phyloP scores from a whole-genome alignment of 2,329 filamentous ascomycete species.

The Penicillium sp. region DNA sequence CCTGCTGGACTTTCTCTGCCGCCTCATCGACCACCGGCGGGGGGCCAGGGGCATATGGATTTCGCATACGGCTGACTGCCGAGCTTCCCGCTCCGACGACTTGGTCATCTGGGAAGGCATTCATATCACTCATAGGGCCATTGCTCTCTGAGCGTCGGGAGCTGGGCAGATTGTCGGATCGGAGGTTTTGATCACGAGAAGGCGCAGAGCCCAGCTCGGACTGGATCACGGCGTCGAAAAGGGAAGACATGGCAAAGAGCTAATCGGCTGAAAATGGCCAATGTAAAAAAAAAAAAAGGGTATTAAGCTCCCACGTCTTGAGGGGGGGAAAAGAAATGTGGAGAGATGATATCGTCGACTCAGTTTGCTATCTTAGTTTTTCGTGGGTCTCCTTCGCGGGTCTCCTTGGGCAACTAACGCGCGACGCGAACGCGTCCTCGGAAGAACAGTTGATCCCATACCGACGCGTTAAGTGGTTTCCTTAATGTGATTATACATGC shows the following conservation, averaged over 20 bases:
- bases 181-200: conserved; percentile 29
- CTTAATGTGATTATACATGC: neutral
- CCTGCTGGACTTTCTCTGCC: conserved; percentile 61
- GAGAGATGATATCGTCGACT: conserved; percentile 9
- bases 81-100: conserved; percentile 56
- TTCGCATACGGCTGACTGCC: conserved; percentile 49
- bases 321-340: conserved; percentile 13
- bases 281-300: conserved; percentile 14
- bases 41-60: conserved; percentile 54
- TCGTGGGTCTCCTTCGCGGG: conserved; percentile 18
- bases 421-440: conserved; percentile 26
- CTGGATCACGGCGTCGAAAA: conserved; percentile 45
- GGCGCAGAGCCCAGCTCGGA: conserved; percentile 42
- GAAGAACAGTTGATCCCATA: conserved; percentile 19
- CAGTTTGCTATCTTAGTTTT: conserved; percentile 18
- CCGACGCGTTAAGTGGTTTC: conserved; percentile 40
- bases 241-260: conserved; percentile 39
- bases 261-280: conserved; percentile 29
- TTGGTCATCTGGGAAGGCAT: conserved; percentile 62
- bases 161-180: conserved; percentile 50
- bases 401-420: conserved; percentile 26
- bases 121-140: conserved; percentile 56
- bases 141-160: conserved; percentile 55
- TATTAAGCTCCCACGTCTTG: conserved; percentile 3
- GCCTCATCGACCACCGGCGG: conserved; percentile 61